These are phyloP conservation scores for Plasmodium billcollinsi DNA, from an alignment of 169 alveolate genomes.

Conservation along the genomic window DNA sequence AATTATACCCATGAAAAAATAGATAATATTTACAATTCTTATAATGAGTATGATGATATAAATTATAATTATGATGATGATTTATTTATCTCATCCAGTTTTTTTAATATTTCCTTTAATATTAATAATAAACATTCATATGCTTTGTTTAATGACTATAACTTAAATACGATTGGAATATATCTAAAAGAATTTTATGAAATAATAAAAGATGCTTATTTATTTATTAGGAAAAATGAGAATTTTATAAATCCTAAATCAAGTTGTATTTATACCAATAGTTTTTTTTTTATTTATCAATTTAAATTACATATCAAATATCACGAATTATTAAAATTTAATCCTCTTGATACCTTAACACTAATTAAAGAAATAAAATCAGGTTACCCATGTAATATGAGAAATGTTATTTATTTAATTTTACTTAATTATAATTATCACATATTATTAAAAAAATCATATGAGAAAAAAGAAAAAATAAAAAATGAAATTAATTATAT, in stretches of 20 bases:
- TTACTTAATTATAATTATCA: constrained; percentile 27
- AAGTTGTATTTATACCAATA: constrained; percentile 11
- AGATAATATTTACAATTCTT: too few relatives aligned
- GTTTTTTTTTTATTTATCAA: constrained; percentile 31
- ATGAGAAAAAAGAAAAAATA: constrained; percentile 33
- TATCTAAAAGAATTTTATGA: constrained; percentile 33
- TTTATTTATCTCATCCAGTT: neutral
- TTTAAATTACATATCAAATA: constrained; percentile 29
- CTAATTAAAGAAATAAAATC: constrained; percentile 10
- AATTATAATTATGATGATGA: neutral
- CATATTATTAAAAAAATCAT: constrained; percentile 5
- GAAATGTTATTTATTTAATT: constrained; percentile 22
- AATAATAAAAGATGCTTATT: constrained; percentile 43
- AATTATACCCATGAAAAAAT: too few relatives aligned
- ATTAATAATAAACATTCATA: neutral
- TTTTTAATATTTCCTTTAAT: constrained; percentile 18
- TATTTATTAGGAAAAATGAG: constrained; percentile 18
- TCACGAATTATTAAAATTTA: constrained; percentile 18
- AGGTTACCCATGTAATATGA: constrained; percentile 28
- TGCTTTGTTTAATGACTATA: neutral
- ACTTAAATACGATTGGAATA: constrained; percentile 39
- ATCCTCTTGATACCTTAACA: constrained; percentile 18
- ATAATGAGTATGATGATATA: too few relatives aligned
- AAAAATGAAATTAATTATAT: neutral
- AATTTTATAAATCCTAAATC: neutral